These are phyloP conservation scores for Vigna angularis DNA, from an alignment of 306 rosid species.

Conservation along the genomic window DNA sequence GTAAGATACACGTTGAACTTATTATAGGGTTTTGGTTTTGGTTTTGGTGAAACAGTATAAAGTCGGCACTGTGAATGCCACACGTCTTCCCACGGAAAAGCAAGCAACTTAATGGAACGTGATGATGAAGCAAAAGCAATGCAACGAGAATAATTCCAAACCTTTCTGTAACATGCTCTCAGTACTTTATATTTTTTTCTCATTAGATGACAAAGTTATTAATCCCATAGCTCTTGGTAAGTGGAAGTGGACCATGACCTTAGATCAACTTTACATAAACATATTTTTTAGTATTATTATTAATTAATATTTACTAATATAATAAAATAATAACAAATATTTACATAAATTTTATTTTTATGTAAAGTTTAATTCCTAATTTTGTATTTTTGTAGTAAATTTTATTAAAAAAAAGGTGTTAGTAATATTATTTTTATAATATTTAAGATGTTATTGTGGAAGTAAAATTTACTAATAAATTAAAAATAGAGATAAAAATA, in stretches of 20 bases:
- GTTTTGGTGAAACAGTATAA: conserved; percentile 29
- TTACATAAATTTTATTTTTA: no score
- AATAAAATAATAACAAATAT: no score
- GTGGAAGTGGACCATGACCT: background rate
- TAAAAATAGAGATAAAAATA: no score
- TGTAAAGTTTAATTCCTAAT: no score
- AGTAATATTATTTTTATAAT: no score
- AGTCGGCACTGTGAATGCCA: conserved; percentile 6
- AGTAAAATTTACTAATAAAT: no score
- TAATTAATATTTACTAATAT: no score
- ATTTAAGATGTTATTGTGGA: no score
- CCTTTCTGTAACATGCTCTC: background rate
- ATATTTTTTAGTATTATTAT: no score
- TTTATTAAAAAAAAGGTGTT: no score
- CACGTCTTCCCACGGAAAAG: background rate
- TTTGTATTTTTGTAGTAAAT: no score
- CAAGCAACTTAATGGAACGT: background rate
- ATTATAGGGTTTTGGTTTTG: conserved; percentile 6
- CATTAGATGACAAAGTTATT: background rate
- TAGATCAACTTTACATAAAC: background rate
- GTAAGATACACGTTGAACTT: background rate
- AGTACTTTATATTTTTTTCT: background rate
- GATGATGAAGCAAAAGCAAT: background rate
- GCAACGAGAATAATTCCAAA: background rate
- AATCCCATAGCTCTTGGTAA: background rate